Evolutionary conservation across 371 early-diverging fungal genomes (phyloP), one percentile per base, ranked within the genome.

Genomic region (Ordospora colligata): DNA sequence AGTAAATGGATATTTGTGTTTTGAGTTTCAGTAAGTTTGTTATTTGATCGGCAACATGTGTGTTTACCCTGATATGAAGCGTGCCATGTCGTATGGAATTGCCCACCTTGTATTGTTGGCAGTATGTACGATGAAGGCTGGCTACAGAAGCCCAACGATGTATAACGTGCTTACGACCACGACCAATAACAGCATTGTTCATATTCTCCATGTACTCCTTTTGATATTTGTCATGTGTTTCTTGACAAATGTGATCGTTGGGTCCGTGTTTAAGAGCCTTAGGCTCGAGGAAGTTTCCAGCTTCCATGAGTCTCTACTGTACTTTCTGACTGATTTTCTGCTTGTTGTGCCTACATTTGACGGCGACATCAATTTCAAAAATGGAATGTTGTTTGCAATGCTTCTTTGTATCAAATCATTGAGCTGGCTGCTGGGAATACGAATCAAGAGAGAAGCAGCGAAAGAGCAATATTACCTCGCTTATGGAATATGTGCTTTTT

Each of bases 261-360:
- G 45, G 2, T 8, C 17, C 3, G 64, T 64, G 47, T 67, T 82
- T 25, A 74, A 77, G 5, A 25, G 23, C 0, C 75, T 85, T 9
- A 44, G 69, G 10, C 12, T 58, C 3, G 65, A 81, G 47, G 83
- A 85, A 25, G 52, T 62, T n/a, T 50, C 69, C 45, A 58, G 53
- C n/a, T 58, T 82, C 37, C 78, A 82, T 42, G 85, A 85, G 23
- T 72, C 77, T 22, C 25, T 58, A 2, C 67, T 76, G 27, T 22
- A 69, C 10, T 82, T 80, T 46, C 32, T 82, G 17, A 73, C 79
- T 17, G 82, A 83, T 43, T 65, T 77, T 11, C 45, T 80, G 9
- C 45, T 85, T 40, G 68, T 81, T 37, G 43, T 83, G 5, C 75
- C 80, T 53, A 27, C 81, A 3, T 85, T 85, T 76, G 67, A 77